Percentiles rank a stretch among this genome's conserved stretches.
Evolutionary conservation across 2,329 filamentous ascomycete genomes (phyloP).

Genomic region (Zymoseptoria brevis): DNA sequence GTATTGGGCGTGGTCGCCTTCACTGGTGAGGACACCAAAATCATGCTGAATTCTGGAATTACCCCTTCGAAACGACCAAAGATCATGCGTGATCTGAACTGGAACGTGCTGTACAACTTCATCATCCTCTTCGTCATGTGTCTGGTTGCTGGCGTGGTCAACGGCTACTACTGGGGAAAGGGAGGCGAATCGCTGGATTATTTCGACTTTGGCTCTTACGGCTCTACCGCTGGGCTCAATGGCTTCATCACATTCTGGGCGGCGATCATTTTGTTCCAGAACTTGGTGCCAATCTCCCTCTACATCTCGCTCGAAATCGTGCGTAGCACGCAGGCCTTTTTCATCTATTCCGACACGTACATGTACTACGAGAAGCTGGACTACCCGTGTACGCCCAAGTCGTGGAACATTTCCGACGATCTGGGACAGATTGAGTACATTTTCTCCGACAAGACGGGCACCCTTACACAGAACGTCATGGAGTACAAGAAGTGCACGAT

Average conservation of each 20-base stretch:
- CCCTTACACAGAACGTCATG: constrained; percentile 88
- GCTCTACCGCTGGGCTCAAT: constrained; percentile 62
- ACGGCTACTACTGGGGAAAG: constrained; percentile 74
- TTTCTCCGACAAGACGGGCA: constrained; percentile 91
- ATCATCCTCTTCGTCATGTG: constrained; percentile 84
- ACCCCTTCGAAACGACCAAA: constrained; percentile 90
- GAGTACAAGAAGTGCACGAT: constrained; percentile 98
- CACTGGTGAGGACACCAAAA: constrained; percentile 94
- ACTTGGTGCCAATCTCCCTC: constrained; percentile 94
- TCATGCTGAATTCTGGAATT: constrained; percentile 96
- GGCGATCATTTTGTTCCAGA: constrained; percentile 89
- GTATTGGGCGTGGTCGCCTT: constrained; percentile 85
- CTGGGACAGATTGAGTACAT: constrained; percentile 98
- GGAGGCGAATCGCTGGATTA: constrained; percentile 64
- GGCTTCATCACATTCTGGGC: constrained; percentile 98
- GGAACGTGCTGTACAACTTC: constrained; percentile 97
- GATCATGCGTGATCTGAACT: constrained; percentile 89
- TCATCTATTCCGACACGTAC: constrained; percentile 90
- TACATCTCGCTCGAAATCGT: constrained; percentile 98
- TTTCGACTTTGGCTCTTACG: constrained; percentile 74
- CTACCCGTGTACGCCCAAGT: constrained; percentile 91
- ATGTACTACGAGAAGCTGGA: constrained; percentile 98
- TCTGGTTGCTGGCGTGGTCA: constrained; percentile 72
- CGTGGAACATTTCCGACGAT: constrained; percentile 98
- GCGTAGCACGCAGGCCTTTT: constrained; percentile 83